Evolutionary conservation across 768 basidiomycete species (phyloP).

Genomic region (Leccinellum luteum): DNA sequence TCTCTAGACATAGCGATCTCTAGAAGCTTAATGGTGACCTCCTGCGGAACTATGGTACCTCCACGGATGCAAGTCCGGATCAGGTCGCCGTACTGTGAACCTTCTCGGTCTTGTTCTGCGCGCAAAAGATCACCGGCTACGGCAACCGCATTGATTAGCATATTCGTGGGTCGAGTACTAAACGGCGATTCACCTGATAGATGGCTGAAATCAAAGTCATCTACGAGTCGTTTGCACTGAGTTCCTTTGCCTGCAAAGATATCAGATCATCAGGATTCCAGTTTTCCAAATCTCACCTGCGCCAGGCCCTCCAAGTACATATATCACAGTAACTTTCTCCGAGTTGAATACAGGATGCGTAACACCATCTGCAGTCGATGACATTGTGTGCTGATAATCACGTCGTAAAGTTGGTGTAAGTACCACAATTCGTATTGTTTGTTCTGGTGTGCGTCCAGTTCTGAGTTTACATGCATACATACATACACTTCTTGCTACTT

Average conservation of each 20-base stretch:
- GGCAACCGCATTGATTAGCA: constrained; percentile 5
- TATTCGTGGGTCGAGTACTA: constrained; percentile 3
- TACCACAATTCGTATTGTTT: background rate
- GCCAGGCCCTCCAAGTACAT: constrained; percentile 95
- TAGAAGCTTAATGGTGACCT: constrained; percentile 93
- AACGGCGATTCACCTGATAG: constrained; percentile 67
- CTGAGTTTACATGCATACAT: background rate
- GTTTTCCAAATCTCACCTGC: constrained; percentile 57
- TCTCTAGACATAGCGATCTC: constrained; percentile 84
- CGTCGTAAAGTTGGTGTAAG: background rate
- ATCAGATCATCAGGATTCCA: constrained; percentile 5
- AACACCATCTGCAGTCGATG: constrained; percentile 7
- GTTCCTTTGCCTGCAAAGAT: constrained; percentile 82
- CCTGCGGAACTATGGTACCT: constrained; percentile 93
- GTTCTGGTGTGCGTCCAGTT: background rate
- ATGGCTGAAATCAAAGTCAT: constrained; percentile 86
- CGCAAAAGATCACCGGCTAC: constrained; percentile 96
- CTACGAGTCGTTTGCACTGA: constrained; percentile 82
- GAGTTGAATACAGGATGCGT: constrained; percentile 53
- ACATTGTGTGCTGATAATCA: constrained; percentile 14
- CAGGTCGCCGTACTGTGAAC: constrained; percentile 77
- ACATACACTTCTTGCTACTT: background rate
- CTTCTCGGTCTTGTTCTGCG: constrained; percentile 86
- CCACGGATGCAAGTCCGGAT: constrained; percentile 88
- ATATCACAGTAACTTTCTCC: constrained; percentile 80